A percentile compares a stretch with the other conserved stretches of the same genome.
These are phyloP conservation scores for Terfezia claveryi DNA, from an alignment of 495 filamentous ascomycete genomes.

Conservation along the genomic window DNA sequence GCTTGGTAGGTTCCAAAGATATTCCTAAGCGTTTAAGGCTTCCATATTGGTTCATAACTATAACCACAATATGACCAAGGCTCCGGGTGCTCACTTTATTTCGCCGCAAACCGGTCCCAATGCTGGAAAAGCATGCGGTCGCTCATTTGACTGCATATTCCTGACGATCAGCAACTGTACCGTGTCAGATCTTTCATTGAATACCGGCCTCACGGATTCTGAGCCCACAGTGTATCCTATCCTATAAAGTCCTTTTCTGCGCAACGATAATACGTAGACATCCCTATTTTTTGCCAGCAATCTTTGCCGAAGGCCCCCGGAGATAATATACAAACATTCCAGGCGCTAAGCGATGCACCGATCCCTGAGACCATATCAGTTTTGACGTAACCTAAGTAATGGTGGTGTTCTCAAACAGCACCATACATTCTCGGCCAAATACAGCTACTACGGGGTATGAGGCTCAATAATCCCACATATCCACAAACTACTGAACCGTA, in stretches of 20 bases:
- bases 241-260: background rate
- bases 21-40: no score
- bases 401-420: slow-evolving; percentile 7
- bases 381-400: slow-evolving; percentile 7
- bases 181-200: background rate
- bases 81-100: slow-evolving; percentile 8
- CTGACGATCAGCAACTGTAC: slow-evolving; percentile 7
- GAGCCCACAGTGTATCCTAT: background rate
- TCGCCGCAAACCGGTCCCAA: background rate
- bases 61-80: background rate
- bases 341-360: background rate
- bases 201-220: background rate
- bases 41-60: no score
- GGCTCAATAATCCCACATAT: slow-evolving; percentile 1
- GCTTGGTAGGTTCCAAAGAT: background rate
- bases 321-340: slow-evolving; percentile 1
- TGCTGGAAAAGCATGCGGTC: background rate
- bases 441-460: slow-evolving; percentile 3
- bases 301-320: slow-evolving; percentile 1
- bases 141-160: slow-evolving; percentile 7
- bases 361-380: background rate
- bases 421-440: slow-evolving; percentile 11
- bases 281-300: slow-evolving; percentile 1
- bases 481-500: background rate
- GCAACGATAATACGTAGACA: slow-evolving; percentile 1